Percentiles rank a stretch among this genome's conserved stretches.
phyloP scores from a whole-genome alignment of 1,284 basidiomycete genomes.

The Ustilago xerochloae region DNA sequence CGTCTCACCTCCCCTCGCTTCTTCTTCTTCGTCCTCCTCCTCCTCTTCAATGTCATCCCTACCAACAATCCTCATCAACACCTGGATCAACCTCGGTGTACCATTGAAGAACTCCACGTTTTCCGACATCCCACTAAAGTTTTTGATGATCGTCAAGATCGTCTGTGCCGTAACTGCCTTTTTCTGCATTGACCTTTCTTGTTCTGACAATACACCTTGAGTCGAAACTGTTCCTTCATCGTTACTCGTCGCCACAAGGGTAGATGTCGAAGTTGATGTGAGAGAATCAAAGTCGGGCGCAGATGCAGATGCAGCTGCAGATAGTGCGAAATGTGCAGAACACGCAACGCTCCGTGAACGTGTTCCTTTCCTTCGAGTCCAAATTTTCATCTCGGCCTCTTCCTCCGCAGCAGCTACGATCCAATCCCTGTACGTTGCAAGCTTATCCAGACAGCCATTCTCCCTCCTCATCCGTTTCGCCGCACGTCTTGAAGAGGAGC shows the following conservation, averaged over 20 bases:
- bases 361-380: slow-evolving; percentile 34
- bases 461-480: slow-evolving; percentile 21
- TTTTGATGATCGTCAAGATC: slow-evolving; percentile 84
- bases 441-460: slow-evolving; percentile 46
- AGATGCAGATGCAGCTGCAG: too few relatives aligned
- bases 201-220: slow-evolving; percentile 30
- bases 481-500: neutral
- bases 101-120: slow-evolving; percentile 78
- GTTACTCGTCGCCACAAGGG: neutral
- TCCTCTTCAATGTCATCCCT: slow-evolving; percentile 42
- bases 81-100: slow-evolving; percentile 76
- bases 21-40: neutral
- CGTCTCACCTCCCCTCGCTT: slow-evolving; percentile 10
- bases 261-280: slow-evolving; percentile 11
- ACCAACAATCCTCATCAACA: slow-evolving; percentile 70
- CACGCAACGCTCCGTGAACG: too few relatives aligned
- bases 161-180: slow-evolving; percentile 77
- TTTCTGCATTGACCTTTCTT: slow-evolving; percentile 49
- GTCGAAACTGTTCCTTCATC: slow-evolving; percentile 34
- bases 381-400: slow-evolving; percentile 56
- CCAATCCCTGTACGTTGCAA: slow-evolving; percentile 59
- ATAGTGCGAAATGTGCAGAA: too few relatives aligned
- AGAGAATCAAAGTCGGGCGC: slow-evolving; percentile 20
- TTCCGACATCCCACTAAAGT: slow-evolving; percentile 80
- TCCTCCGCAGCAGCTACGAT: slow-evolving; percentile 58